A percentile compares a stretch with the other conserved stretches of the same genome.
Evolutionary conservation across 371 early-diverging fungal genomes (phyloP).

Genomic region (Mycotypha africana): DNA sequence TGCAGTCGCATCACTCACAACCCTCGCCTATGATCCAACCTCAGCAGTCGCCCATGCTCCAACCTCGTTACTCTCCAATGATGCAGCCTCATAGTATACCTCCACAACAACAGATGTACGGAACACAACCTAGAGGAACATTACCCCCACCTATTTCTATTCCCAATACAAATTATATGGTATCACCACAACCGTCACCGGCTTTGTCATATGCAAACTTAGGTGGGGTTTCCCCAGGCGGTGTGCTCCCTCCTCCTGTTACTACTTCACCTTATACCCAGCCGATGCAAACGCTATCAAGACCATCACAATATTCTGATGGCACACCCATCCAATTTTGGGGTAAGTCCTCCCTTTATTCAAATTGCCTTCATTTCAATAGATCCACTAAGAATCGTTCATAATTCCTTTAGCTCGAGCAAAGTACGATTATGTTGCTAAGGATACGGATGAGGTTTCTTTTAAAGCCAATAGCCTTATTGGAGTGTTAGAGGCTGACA

Average conservation of each 20-base stretch:
- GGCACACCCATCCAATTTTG: constrained; percentile 30
- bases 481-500: constrained; percentile 12
- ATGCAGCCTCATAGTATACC: constrained; percentile 13
- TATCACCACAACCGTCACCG: constrained; percentile 15
- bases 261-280: neutral
- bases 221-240: constrained; percentile 8
- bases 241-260: constrained; percentile 6
- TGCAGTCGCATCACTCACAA: constrained; percentile 17
- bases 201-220: constrained; percentile 4
- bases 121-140: neutral
- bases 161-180: constrained; percentile 8
- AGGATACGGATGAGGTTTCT: constrained; percentile 23
- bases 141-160: constrained; percentile 15
- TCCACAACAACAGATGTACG: neutral
- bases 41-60: constrained; percentile 12
- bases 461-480: constrained; percentile 17
- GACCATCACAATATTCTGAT: constrained; percentile 21
- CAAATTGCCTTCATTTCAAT: no score
- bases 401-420: constrained; percentile 24
- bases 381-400: no score
- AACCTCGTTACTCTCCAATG: constrained; percentile 9
- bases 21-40: constrained; percentile 16
- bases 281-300: neutral
- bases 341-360: constrained; percentile 36
- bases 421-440: constrained; percentile 28